Conservation (phyloP, 305 asterid genomes). For the Fraxinus greggii region DNA sequence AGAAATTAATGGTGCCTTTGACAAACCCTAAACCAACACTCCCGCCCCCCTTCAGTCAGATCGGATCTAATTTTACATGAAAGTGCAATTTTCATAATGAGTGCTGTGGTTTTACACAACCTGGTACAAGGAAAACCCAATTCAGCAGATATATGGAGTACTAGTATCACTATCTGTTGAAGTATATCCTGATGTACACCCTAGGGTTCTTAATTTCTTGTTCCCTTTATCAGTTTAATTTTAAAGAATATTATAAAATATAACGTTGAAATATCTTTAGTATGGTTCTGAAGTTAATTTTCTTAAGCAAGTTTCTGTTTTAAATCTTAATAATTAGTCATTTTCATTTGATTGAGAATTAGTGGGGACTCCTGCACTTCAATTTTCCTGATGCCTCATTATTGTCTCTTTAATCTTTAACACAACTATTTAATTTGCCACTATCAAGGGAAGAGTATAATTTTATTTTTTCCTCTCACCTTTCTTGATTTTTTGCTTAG, state of each 20-base stretch:
- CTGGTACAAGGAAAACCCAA: background rate
- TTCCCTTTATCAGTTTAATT: background rate
- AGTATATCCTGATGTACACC: background rate
- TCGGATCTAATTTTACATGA: background rate
- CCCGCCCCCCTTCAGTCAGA: background rate
- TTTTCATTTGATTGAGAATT: background rate
- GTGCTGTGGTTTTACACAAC: background rate
- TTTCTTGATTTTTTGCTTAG: conserved; percentile 42
- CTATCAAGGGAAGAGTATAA: background rate
- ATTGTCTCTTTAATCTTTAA: background rate
- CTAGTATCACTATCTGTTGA: background rate
- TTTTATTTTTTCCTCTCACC: background rate
- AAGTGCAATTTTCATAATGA: background rate
- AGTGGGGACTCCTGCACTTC: background rate
- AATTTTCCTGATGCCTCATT: background rate
- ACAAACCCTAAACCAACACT: background rate
- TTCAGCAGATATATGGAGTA: background rate
- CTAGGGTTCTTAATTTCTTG: background rate
- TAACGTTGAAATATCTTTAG: background rate
- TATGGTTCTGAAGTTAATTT: background rate
- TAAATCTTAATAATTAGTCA: background rate
- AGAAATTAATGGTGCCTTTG: background rate
- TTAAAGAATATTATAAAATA: background rate
- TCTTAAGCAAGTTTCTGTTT: background rate
- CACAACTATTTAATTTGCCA: background rate